Percentiles rank a stretch among this genome's conserved stretches.
phyloP scores from a whole-genome alignment of 371 early-diverging fungal species.

The Lichtheimia corymbifera region DNA sequence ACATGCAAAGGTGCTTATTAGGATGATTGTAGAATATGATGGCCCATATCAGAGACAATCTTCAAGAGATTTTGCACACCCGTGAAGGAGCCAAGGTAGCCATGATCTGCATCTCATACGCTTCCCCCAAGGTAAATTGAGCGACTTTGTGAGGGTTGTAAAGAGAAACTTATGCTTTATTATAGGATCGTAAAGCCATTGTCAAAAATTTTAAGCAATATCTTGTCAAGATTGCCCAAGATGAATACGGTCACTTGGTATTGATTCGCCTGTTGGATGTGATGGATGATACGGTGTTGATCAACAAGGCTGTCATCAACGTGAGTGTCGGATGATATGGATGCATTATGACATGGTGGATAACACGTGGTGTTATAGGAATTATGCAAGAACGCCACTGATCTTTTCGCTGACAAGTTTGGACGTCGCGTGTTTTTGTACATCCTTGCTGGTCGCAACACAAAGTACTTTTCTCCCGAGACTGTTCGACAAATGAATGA shows the following conservation, averaged over 20 bases:
- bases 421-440: slow-evolving; percentile 77
- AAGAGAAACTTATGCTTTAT: neutral
- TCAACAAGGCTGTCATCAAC: slow-evolving; percentile 73
- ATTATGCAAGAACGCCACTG: slow-evolving; percentile 57
- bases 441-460: slow-evolving; percentile 72
- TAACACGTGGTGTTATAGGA: slow-evolving; percentile 20
- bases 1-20: neutral
- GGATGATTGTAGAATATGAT: slow-evolving; percentile 56
- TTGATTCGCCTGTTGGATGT: slow-evolving; percentile 83
- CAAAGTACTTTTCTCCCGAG: slow-evolving; percentile 68
- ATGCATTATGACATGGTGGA: neutral
- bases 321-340: slow-evolving; percentile 24
- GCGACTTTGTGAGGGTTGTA: neutral
- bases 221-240: slow-evolving; percentile 79
- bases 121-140: slow-evolving; percentile 63
- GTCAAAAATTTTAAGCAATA: slow-evolving; percentile 85
- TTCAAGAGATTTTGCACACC: slow-evolving; percentile 89
- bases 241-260: slow-evolving; percentile 91
- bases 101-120: slow-evolving; percentile 78
- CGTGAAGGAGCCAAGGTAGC: slow-evolving; percentile 87
- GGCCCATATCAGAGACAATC: slow-evolving; percentile 79
- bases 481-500: slow-evolving; percentile 62
- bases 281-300: slow-evolving; percentile 93
- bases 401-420: slow-evolving; percentile 68
- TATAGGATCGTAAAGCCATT: slow-evolving; percentile 89